Evolutionary conservation across 2,329 filamentous ascomycete genomes (phyloP), one percentile per base, ranked within the genome.

Genomic region (Ampelomyces quisqualis): DNA sequence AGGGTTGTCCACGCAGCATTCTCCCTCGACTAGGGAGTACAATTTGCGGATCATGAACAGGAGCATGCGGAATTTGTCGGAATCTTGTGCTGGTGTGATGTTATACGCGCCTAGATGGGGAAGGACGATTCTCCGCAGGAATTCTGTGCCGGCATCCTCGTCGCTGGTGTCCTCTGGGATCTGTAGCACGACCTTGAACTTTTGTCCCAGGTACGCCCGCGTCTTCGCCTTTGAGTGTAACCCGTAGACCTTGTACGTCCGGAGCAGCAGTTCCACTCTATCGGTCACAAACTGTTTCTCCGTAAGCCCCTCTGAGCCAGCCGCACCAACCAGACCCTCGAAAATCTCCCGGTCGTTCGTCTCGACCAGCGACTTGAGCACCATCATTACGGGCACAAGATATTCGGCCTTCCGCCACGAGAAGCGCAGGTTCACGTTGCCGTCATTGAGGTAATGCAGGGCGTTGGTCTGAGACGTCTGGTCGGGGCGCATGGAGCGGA

Each of bases 381-480:
- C 83, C 91, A 98, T 97, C 79, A 96, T 84, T 47, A 90, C 87
- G 1, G 93, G 93, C 2, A 98, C 80, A n/a, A 98, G 80, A 62
- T 89, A 98, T 70, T 98, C 93, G 56, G 90, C 89, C 72, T 98
- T 98, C 55, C 90, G 80, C 91, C 91, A 98, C 5, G 91, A 96
- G 70, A 98, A 98, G 41, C 93, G 81, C 71, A 98, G 95, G 0
- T 89, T 97, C 58, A 97, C 84, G 68, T 96, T 97, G 51, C 93
- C 93, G 66, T 98, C 93, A 58, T 79, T 89, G 41, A 98, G 80
- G 69, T 97, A 98, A 71, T 98, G 93, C 34, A 98, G 78, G 22
- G 95, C 90, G 62, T 97, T 98, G 24, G 91, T 97, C 70, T 97
- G 91, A 20, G 90, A 96, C 7, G 91, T 96, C 72, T 98, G 90